Base-by-base conservation (phyloP, 805 yeast genomes). In the Candida oleophila region DNA sequence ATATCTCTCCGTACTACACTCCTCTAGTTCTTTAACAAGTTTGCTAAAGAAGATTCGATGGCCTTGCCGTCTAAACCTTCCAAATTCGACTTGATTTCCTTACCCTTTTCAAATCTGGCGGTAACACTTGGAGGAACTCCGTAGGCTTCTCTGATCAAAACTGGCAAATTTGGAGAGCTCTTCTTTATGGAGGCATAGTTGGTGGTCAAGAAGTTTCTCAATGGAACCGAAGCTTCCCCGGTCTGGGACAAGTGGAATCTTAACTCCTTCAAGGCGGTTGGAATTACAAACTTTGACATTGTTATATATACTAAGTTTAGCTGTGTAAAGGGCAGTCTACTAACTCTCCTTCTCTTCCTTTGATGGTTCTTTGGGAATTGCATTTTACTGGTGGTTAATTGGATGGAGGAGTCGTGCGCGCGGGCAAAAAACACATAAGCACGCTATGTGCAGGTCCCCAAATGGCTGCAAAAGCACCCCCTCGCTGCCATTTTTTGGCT, bases 161-260 rank as follows among this genome's bases (percentile, higher is more conserved):
- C 82, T 11, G 95, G 95, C 25, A 86, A 69, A 49, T 72, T 68
- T 49, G 91, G 83, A 49, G 67, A 66, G 49, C 78, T 61, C 61
- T 80, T 78, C 57, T 77, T 78, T 57, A 89, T 68, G n/a, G 71
- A 58, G n/a, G 86, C 82, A 65, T 88, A 88, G 58, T 82, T 73
- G 47, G 77, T 72, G 41, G 78, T 66, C 52, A 89, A 70, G 59
- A 85, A 89, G 15, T 78, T 68, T 65, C 89, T 81, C 56, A 87
- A 71, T 5, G 86, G 81, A 8, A 71, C 74, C 12, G 91, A 80
- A 3, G 88, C 80, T 51, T 81, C 80, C n/a, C 87, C 86, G n/a
- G 84, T 76, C 66, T 86, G 94, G 28, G 89, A 84, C 53, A 88
- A 74, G 60, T 88, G 89, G 68, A 87, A 85, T 66, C 96, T 80